Evolutionary conservation across 1,284 basidiomycete species (phyloP).

Genomic region (Apiotrichum domesticum): DNA sequence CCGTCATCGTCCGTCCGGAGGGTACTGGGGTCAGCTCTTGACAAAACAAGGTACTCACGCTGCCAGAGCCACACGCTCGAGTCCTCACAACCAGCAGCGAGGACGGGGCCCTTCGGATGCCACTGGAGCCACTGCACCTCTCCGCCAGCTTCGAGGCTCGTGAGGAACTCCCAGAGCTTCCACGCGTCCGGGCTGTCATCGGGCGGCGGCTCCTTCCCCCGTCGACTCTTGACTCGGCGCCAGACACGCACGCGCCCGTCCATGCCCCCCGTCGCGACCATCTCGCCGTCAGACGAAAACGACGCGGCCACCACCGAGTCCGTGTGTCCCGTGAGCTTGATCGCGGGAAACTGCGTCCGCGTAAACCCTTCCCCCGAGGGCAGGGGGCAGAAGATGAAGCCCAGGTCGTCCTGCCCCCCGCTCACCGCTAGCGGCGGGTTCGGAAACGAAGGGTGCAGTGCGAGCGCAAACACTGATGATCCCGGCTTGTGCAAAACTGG

Average conservation of each 20-base stretch:
- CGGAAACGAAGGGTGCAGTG: constrained; percentile 66
- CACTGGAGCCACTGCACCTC: constrained; percentile 94
- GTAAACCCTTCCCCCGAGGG: constrained; percentile 17
- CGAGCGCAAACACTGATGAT: constrained; percentile 73
- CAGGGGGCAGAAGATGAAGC: constrained; percentile 67
- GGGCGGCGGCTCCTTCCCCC: constrained; percentile 3
- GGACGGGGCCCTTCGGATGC: constrained; percentile 89
- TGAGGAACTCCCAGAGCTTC: constrained; percentile 85
- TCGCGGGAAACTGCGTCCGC: constrained; percentile 68
- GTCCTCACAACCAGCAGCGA: constrained; percentile 89
- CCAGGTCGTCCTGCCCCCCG: constrained; percentile 92
- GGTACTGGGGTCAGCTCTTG: constrained; percentile 58
- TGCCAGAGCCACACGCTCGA: constrained; percentile 97
- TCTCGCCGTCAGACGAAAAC: constrained; percentile 82
- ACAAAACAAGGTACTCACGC: constrained; percentile 50
- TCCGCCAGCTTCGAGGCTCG: constrained; percentile 85
- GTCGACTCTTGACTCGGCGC: constrained; percentile 56
- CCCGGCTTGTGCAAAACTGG: constrained; percentile 42
- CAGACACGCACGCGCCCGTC: constrained; percentile 91
- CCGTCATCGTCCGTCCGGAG: constrained; percentile 88
- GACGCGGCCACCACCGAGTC: constrained; percentile 79
- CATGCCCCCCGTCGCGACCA: constrained; percentile 94
- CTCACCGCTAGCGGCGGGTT: constrained; percentile 77
- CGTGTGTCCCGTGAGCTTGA: constrained; percentile 80
- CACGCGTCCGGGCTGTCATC: constrained; percentile 45